Evolutionary conservation across 2,329 filamentous ascomycete species (phyloP).

Genomic region (Pseudodiploospora longispora): DNA sequence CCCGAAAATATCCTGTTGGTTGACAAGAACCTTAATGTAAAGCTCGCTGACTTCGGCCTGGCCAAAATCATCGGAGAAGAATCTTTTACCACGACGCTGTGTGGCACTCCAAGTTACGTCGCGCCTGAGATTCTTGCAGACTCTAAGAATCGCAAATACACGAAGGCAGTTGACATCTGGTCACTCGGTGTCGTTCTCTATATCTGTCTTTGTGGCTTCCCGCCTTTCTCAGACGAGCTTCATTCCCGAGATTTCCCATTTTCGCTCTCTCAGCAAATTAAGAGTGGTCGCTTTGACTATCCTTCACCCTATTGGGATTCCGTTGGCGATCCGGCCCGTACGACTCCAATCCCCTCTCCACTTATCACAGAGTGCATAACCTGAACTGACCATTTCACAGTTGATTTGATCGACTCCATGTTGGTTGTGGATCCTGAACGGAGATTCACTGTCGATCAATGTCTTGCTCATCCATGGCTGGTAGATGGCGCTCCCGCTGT

Average conservation of each 20-base stretch:
- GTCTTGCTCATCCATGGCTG: conserved; percentile 85
- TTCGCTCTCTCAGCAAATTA: conserved; percentile 82
- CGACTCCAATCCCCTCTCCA: conserved; percentile 18
- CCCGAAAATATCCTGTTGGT: conserved; percentile 90
- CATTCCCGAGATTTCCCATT: conserved; percentile 76
- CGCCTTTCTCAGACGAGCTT: conserved; percentile 92
- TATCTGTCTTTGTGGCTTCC: conserved; percentile 94
- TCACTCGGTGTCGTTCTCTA: conserved; percentile 96
- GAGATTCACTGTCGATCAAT: conserved; percentile 83
- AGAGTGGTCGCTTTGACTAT: conserved; percentile 82
- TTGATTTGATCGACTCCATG: conserved; percentile 94
- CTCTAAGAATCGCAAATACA: conserved; percentile 76
- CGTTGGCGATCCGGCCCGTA: conserved; percentile 59
- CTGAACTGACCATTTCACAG: conserved; percentile 4
- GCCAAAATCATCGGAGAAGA: conserved; percentile 98
- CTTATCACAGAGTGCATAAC: not conserved
- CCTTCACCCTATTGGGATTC: conserved; percentile 83
- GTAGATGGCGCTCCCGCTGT: conserved; percentile 52
- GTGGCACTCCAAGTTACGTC: conserved; percentile 95
- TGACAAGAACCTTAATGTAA: conserved; percentile 77
- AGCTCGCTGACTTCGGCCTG: conserved; percentile 91
- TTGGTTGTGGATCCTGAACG: conserved; percentile 77
- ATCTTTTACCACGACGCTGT: conserved; percentile 92
- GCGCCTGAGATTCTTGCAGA: conserved; percentile 91
- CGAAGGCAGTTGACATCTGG: conserved; percentile 92